Conservation (phyloP, 2,329 filamentous ascomycete genomes). For the Nothophaeocryptopus gaeumannii region DNA sequence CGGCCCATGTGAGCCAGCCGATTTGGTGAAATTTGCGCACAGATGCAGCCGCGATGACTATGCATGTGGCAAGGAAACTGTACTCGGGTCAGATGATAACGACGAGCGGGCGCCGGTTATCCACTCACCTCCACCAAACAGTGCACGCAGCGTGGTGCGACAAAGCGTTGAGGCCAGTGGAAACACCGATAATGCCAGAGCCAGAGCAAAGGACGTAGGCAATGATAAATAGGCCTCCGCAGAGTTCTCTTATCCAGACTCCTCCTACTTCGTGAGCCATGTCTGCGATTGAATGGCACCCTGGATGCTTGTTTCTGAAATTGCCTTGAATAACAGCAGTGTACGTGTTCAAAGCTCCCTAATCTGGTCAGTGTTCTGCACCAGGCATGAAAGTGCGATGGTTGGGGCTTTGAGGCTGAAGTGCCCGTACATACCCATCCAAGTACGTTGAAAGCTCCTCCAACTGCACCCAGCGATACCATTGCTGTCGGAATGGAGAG, state of each 20-base stretch:
- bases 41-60: slow-evolving; percentile 51
- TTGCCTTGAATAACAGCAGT: slow-evolving; percentile 41
- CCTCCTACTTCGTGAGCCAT: slow-evolving; percentile 60
- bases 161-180: slow-evolving; percentile 59
- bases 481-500: slow-evolving; percentile 50
- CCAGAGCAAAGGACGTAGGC: slow-evolving; percentile 56
- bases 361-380: too few relatives aligned
- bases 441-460: slow-evolving; percentile 48
- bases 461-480: slow-evolving; percentile 48
- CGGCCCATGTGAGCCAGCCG: slow-evolving; percentile 61
- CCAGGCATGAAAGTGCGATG: too few relatives aligned
- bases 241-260: slow-evolving; percentile 50
- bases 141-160: slow-evolving; percentile 59
- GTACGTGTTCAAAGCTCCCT: slow-evolving; percentile 42
- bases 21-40: slow-evolving; percentile 59
- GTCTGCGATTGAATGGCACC: slow-evolving; percentile 55
- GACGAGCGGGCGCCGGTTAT: background rate
- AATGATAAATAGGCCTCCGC: slow-evolving; percentile 56
- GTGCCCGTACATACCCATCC: slow-evolving; percentile 38
- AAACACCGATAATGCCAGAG: slow-evolving; percentile 59
- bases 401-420: too few relatives aligned
- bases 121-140: slow-evolving; percentile 47
- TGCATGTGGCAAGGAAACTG: slow-evolving; percentile 49
- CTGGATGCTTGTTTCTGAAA: slow-evolving; percentile 51
- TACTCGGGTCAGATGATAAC: background rate